Evolutionary conservation across 2,329 filamentous ascomycete genomes (phyloP), one percentile per base, ranked within the genome.

Genomic region (Venturia nashicola): DNA sequence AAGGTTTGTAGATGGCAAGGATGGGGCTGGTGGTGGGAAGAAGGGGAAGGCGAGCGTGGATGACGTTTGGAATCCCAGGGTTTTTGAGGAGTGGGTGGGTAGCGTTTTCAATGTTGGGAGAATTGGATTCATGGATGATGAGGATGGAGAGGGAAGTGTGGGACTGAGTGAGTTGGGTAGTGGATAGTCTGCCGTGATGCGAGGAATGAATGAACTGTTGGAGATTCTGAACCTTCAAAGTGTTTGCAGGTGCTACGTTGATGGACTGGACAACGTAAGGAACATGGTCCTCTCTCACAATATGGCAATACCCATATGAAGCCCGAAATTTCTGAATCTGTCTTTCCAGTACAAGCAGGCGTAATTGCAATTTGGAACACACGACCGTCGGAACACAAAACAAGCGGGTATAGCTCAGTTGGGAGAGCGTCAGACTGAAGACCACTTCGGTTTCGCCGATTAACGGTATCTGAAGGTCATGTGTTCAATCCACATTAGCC

Each of bases 31-130:
- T 69, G 73, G 67, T 72, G 70, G 63, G 73, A 78, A 74, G 65
- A 85, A 85, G 70, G 82, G 82, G n/a, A 86, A 85, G 68, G 82
- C 79, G 0, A 76, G 81, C 46, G 83, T 85, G 68, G 82, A 85
- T 69, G 83, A 82, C 44, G 78, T 86, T 5, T 87, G 84, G 85
- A 84, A 87, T 70, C 78, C 83, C 7, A 83, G 86, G 67, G 81
- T 82, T 6, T 88, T 88, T 72, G 79, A 76, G 1, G 84, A 86
- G 68, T 86, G 84, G 79, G 83, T 82, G 66, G 81, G 80, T 64
- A 76, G 77, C 44, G 76, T 85, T 2, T 88, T 88, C 71, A 77
- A 77, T 60, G 82, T 85, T 18, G 81, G 82, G 0, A 75, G 71
- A 60, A 66, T 77, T 62, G 65, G 70, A 70, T 65, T 65, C 27